Base-by-base conservation (phyloP, 1,284 basidiomycete genomes). In the Naganishia sp. region DNA sequence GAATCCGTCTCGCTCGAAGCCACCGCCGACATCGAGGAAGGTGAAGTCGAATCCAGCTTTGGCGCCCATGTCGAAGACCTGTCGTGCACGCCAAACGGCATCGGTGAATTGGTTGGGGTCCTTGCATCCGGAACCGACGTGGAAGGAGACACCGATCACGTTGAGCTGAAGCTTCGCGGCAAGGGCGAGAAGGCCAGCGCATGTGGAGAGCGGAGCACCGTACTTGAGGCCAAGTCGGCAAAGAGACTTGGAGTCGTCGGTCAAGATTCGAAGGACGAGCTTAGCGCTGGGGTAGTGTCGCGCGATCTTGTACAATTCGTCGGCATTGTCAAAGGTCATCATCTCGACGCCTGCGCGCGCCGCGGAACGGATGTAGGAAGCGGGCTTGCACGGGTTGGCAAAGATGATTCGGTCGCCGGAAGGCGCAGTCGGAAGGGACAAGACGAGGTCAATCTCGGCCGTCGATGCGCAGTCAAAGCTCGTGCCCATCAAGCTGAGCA, bases 401-500 rank as follows among this genome's bases (percentile, higher is more conserved):
- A 94, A 99, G 76, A 99, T 93, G 83, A 99, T 91, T 67, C 90
- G 86, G 60, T 80, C 77, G 11, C 77, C 73, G 4, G 72, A 70
- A 1, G 79, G 78, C 17, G 74, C 74, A 21, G 84, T 83, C 1
- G 93, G 87, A 13, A 95, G 80, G 28, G 83, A 82, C 32, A 98
- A 84, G 13, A 99, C 89, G 69, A 87, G 85, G 31, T 86, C 83
- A 73, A 99, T 98, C 81, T 99, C 96, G 68, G 89, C 88, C 73
- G 92, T 90, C 50, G 94, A 98, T n/a, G 96, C 96, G 75, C 96
- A 99, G 81, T 99, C 96, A 81, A 99, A 99, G 17, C 93, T 93
- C 1, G 90, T 84, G 47, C 95, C 95, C 68, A 98, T 82, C 28
- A 89, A 86, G 13, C 93, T 91, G 47, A 99, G 86, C 56, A 99